Evolutionary conservation across 2,329 filamentous ascomycete genomes (phyloP), one percentile per base, ranked within the genome.

Genomic region (Sporothrix humicola): DNA sequence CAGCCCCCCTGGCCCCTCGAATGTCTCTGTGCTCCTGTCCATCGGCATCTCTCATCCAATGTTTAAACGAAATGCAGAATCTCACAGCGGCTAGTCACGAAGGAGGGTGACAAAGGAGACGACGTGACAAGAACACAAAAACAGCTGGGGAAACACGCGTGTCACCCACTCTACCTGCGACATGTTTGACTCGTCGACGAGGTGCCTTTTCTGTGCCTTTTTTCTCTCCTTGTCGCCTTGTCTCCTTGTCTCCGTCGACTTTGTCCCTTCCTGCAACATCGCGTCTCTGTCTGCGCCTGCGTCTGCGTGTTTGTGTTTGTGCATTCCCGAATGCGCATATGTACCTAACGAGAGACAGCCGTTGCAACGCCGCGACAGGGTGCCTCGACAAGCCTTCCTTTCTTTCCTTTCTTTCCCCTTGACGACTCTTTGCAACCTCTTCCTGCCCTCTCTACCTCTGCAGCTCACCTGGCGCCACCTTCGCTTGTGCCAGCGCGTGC

Each of bases 11-110:
- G 17, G 8, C 31, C 44, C 66, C 48, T 52, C 31, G 12, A n/a
- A 5, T 69, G 66, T 69, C 66, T 56, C 66, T 69, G 48, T 69
- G 8, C 46, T 2, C 6, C 46, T 44, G 13, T n/a, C 17, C 31
- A 23, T 56, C 66, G 48, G 48, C 50, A 69, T 26, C 50, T 69
- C 66, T 69, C 50, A 23, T 69, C 66, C 66, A 69, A 69, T 44
- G 31, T 69, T 69, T 66, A 44, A 56, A 69, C 66, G 66, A 54
- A 44, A 56, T 56, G 66, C 66, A 69, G 13, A 20, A 20, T 56
- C 66, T 44, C 31, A 44, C 66, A 37, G 23, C 46, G n/a, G 46
- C 10, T 37, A 31, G 15, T 12, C 56, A 37, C 56, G 44, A 20
- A 31, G 20, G 42, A 13, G 58, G 6, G 26, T n/a, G 20, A 26